Evolutionary conservation across 2,329 filamentous ascomycete species (phyloP), one percentile per base, ranked within the genome.

Genomic region (Sphaerulina populicola): DNA sequence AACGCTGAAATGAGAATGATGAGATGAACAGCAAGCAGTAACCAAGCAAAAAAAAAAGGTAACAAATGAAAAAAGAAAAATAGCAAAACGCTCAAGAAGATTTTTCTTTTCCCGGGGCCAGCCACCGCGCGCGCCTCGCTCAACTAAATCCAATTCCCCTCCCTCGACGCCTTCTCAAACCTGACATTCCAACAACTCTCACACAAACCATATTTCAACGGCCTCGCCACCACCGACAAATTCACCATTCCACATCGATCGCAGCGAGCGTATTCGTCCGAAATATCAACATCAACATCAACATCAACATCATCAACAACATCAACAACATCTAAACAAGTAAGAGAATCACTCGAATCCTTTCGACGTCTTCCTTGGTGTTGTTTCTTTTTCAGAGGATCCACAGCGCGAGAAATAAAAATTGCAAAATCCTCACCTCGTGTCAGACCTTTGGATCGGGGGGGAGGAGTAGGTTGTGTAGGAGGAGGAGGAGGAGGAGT

Each of bases 291-390:
- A 36, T 33, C 39, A 11, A 45, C n/a, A n/a, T n/a, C n/a, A n/a
- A n/a, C n/a, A n/a, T n/a, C n/a, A n/a, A n/a, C n/a, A n/a, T 52
- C 18, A 18, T 18, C 18, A 47, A 57, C 59, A 6, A 52, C 36
- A 41, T 45, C 53, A 42, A 15, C 30, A 10, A 49, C 44, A 36
- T 49, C 59, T 47, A 48, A 49, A 51, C 59, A 58, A 55, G 58
- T 57, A 36, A 59, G 57, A 42, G 52, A 53, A 46, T 53, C 18
- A 27, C 55, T 56, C 37, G 48, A 52, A 44, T 56, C 55, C 3
- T 27, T 14, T 10, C 36, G 33, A 30, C n/a, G 53, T 11, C 44
- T 42, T 15, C 41, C 41, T 44, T 52, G 44, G 7, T 40, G 38
- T 14, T 41, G 41, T 31, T 48, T 55, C 14, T 41, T 27, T 9